Evolutionary conservation across 164 flowering plant genomes (phyloP).

Genomic region (Chloranthus sessilifolius): DNA sequence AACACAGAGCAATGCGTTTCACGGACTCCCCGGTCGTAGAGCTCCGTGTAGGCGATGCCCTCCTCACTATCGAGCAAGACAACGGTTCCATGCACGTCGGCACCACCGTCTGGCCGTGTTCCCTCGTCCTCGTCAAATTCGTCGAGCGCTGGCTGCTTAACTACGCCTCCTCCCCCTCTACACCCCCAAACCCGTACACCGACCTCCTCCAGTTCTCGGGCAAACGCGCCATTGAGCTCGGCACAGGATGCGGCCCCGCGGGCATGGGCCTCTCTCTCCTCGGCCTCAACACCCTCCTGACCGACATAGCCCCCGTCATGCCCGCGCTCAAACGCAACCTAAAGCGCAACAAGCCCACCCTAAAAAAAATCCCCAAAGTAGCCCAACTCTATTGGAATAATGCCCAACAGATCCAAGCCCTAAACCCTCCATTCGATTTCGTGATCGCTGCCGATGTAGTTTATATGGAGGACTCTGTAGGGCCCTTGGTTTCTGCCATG

Average conservation of each 20-base stretch:
- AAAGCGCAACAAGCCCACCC: slow-evolving; percentile 61
- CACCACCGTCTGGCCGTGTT: slow-evolving; percentile 96
- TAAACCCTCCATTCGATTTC: slow-evolving; percentile 69
- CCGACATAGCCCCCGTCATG: slow-evolving; percentile 86
- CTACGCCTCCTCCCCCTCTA: slow-evolving; percentile 11
- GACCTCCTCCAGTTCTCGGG: slow-evolving; percentile 52
- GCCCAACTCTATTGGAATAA: slow-evolving; percentile 69
- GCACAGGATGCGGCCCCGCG: slow-evolving; percentile 82
- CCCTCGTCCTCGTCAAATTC: slow-evolving; percentile 94
- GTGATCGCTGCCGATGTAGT: slow-evolving; percentile 92
- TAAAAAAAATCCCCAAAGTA: slow-evolving; percentile 43
- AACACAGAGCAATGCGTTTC: slow-evolving; percentile 52
- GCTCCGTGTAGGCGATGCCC: slow-evolving; percentile 35
- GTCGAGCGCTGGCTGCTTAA: slow-evolving; percentile 63
- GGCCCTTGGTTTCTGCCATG: slow-evolving; percentile 56
- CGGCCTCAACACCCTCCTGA: slow-evolving; percentile 70
- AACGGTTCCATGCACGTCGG: slow-evolving; percentile 92
- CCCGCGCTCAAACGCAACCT: slow-evolving; percentile 85
- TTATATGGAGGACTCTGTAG: slow-evolving; percentile 69
- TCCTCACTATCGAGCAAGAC: slow-evolving; percentile 81
- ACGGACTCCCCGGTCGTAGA: slow-evolving; percentile 80
- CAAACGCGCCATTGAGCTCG: slow-evolving; percentile 77
- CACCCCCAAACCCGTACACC: slow-evolving; percentile 54
- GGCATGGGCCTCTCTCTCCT: slow-evolving; percentile 82
- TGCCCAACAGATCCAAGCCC: slow-evolving; percentile 37